phyloP scores from a whole-genome alignment of 2,329 filamentous ascomycete species.

The Colletotrichum limetticola region DNA sequence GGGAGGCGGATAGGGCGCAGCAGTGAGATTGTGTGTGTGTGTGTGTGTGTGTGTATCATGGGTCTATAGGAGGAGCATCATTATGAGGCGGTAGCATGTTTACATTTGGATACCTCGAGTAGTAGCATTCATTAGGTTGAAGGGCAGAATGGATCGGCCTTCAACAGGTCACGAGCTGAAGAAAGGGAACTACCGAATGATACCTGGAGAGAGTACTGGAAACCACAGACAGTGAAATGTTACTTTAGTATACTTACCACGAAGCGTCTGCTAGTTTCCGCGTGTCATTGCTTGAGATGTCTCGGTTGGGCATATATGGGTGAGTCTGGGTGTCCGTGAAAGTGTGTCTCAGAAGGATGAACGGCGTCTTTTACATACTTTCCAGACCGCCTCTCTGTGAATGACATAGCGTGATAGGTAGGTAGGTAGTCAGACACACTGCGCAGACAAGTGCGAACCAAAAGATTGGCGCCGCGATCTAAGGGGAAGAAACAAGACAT shows the following conservation, averaged over 20 bases:
- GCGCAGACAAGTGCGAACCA: neutral
- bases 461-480: neutral
- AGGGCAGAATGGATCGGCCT: slow-evolving; percentile 16
- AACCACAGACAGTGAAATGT: neutral
- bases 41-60: neutral
- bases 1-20: slow-evolving; percentile 52
- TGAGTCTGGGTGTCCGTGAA: no score
- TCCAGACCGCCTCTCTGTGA: neutral
- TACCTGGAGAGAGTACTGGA: neutral
- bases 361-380: neutral
- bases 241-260: neutral
- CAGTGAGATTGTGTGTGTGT: neutral
- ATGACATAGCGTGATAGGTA: neutral
- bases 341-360: neutral
- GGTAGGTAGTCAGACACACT: neutral
- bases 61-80: neutral
- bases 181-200: neutral
- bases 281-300: neutral
- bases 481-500: neutral
- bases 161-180: slow-evolving; percentile 29
- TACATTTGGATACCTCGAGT: slow-evolving; percentile 11
- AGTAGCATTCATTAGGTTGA: neutral
- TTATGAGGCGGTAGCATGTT: slow-evolving; percentile 8
- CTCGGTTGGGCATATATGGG: neutral
- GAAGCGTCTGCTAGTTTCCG: neutral